Conservation (phyloP, 1,139 yeast species). For the Meyerozyma carpophila region DNA sequence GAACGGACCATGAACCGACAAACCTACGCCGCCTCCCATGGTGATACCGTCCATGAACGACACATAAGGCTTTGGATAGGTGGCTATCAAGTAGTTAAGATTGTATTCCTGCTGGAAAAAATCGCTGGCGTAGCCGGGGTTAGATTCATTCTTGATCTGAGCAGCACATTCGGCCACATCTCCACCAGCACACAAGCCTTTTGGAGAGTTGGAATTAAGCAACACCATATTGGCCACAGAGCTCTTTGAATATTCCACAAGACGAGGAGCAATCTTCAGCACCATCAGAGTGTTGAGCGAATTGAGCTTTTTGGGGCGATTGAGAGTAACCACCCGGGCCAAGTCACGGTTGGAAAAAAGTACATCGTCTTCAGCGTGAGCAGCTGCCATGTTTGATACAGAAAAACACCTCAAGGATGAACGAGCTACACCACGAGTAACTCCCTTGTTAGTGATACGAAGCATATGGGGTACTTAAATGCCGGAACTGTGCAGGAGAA, state of each 20-base stretch:
- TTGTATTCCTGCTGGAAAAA: constrained; percentile 81
- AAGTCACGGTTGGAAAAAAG: constrained; percentile 57
- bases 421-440: background rate
- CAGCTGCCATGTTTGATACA: constrained; percentile 7
- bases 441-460: background rate
- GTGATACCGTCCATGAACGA: constrained; percentile 88
- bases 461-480: background rate
- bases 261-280: constrained; percentile 63
- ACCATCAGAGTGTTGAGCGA: constrained; percentile 83
- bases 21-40: constrained; percentile 98
- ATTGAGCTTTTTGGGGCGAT: constrained; percentile 79
- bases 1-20: constrained; percentile 89
- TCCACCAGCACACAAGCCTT: constrained; percentile 85
- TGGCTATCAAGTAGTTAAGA: constrained; percentile 72
- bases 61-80: constrained; percentile 80
- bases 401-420: background rate
- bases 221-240: constrained; percentile 60
- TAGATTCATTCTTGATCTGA: constrained; percentile 37
- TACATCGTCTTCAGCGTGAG: constrained; percentile 48
- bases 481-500: constrained; percentile 1
- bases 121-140: constrained; percentile 49
- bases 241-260: constrained; percentile 72
- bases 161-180: constrained; percentile 79
- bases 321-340: constrained; percentile 71
- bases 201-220: constrained; percentile 61